Evolutionary conservation across 257 asterid genomes (phyloP).

Genomic region (Coffea canephora): DNA sequence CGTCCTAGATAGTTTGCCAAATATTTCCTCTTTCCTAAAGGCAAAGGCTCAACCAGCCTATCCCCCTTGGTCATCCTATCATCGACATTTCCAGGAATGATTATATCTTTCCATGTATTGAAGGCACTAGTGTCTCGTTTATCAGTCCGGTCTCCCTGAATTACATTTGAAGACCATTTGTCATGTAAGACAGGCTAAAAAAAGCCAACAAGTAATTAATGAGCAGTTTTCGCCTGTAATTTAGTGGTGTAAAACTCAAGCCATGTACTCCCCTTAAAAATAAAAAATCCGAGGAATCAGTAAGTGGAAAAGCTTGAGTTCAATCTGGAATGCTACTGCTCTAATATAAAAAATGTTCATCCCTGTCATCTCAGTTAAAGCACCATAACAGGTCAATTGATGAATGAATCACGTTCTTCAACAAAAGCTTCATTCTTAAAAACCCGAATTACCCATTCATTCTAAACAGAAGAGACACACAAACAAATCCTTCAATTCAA

Average conservation of each 20-base stretch:
- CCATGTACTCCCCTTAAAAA: not conserved
- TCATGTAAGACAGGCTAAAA: not conserved
- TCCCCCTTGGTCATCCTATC: slow-evolving; percentile 81
- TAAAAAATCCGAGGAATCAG: not conserved
- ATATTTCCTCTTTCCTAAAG: slow-evolving; percentile 74
- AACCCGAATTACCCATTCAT: not conserved
- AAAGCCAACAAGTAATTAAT: not conserved
- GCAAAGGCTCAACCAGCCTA: slow-evolving; percentile 78
- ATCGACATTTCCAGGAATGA: slow-evolving; percentile 92
- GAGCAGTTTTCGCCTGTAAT: not conserved
- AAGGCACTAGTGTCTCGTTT: slow-evolving; percentile 88
- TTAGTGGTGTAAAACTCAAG: not conserved
- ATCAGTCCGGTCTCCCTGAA: slow-evolving; percentile 95
- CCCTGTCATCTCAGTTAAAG: not conserved
- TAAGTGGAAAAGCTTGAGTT: not conserved
- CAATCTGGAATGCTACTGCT: not conserved
- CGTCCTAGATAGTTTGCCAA: slow-evolving; percentile 90
- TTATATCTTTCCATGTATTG: slow-evolving; percentile 94
- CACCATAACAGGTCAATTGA: not conserved
- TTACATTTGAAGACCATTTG: slow-evolving; percentile 8
- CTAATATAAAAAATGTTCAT: not conserved
- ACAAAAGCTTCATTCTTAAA: too few relatives aligned
- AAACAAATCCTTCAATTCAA: not conserved
- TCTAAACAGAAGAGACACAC: not conserved
- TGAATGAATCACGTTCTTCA: not conserved